Evolutionary conservation across 345 rosid genomes (phyloP).

Genomic region (Gossypium thurberi): DNA sequence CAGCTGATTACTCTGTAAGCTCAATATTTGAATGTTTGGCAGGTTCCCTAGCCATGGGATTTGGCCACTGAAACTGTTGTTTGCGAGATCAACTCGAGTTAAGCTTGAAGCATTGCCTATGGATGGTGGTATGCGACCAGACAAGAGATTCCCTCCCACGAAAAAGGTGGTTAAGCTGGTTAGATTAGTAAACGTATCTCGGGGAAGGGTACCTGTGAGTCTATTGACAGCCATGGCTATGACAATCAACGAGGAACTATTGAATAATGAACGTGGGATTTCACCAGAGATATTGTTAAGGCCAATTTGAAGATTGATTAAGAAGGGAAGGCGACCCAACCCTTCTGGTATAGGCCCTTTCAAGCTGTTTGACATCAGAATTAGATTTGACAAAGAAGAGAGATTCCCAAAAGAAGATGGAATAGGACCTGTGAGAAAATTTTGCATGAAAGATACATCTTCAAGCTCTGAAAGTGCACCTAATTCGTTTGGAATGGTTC

Average conservation of each 20-base stretch:
- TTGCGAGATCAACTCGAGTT: not conserved
- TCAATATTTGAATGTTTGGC: not conserved
- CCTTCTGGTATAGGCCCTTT: slow-evolving; percentile 1
- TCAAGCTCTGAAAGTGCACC: slow-evolving; percentile 8
- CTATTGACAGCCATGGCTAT: not conserved
- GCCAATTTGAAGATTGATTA: not conserved
- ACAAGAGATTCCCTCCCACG: slow-evolving; percentile 4
- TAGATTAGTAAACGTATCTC: not conserved
- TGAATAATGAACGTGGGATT: slow-evolving; percentile 20
- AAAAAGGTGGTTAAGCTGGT: not conserved
- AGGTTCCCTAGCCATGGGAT: not conserved
- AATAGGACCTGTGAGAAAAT: slow-evolving; percentile 6
- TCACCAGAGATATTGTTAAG: slow-evolving; percentile 14
- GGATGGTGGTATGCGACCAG: slow-evolving; percentile 15
- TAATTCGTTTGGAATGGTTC: slow-evolving; percentile 2
- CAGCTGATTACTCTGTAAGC: not conserved
- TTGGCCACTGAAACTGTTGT: slow-evolving; percentile 13
- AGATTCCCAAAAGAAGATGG: slow-evolving; percentile 14
- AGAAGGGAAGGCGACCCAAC: not conserved
- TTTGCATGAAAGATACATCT: not conserved
- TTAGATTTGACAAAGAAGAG: not conserved
- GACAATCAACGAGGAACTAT: slow-evolving; percentile 10
- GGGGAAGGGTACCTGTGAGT: slow-evolving; percentile 8
- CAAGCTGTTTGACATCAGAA: not conserved
- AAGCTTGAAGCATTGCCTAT: slow-evolving; percentile 11